Conservation (phyloP, 805 yeast species). For the Ogataea corticis region DNA sequence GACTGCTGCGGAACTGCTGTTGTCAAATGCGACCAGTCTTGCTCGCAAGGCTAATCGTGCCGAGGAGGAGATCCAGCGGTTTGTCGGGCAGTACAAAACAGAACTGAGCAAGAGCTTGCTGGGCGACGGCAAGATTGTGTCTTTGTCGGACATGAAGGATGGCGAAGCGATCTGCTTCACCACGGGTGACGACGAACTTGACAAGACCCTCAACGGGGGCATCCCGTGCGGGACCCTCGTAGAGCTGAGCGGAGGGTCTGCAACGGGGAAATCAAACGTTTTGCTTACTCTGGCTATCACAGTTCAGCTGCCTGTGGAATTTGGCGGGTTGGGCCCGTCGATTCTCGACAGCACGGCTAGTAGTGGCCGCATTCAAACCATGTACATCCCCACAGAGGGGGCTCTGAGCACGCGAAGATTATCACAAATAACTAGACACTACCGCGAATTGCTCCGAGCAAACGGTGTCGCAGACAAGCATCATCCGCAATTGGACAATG, state of each 20-base stretch:
- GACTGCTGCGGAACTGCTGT: slow-evolving; percentile 42
- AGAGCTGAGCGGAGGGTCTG: slow-evolving; percentile 82
- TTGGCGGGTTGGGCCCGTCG: slow-evolving; percentile 47
- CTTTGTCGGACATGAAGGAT: not conserved
- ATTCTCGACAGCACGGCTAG: slow-evolving; percentile 16
- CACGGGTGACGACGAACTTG: slow-evolving; percentile 54
- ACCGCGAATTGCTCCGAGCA: slow-evolving; percentile 32
- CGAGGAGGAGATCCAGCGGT: slow-evolving; percentile 30
- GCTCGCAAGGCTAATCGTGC: slow-evolving; percentile 37
- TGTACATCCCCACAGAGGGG: slow-evolving; percentile 81
- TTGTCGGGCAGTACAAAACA: slow-evolving; percentile 17
- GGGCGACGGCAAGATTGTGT: not conserved
- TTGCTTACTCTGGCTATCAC: slow-evolving; percentile 63
- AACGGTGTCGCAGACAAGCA: slow-evolving; percentile 34
- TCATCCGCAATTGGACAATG: slow-evolving; percentile 37
- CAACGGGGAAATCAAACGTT: slow-evolving; percentile 85
- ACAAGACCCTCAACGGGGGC: slow-evolving; percentile 51
- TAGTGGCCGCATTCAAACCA: slow-evolving; percentile 32
- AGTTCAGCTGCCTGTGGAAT: slow-evolving; percentile 49
- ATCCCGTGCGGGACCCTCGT: slow-evolving; percentile 55
- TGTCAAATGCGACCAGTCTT: slow-evolving; percentile 37
- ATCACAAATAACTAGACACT: slow-evolving; percentile 40
- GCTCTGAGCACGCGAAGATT: slow-evolving; percentile 67
- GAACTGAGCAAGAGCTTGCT: slow-evolving; percentile 9
- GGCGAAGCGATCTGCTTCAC: slow-evolving; percentile 36